Conservation (phyloP, 805 yeast species). For the Cyberlindnera nakhonratchasimensis region DNA sequence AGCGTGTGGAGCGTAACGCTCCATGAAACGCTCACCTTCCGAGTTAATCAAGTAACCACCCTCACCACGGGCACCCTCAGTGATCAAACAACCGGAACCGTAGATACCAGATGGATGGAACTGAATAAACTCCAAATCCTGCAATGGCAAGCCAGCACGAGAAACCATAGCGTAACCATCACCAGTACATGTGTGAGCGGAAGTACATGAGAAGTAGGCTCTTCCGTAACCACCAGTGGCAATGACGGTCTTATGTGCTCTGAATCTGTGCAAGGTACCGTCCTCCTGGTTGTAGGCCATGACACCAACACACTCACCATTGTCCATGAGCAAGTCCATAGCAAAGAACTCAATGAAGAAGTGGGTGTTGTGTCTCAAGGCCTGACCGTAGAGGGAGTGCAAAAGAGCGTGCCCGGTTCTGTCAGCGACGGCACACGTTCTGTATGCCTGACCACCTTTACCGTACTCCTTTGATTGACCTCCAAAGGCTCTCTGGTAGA, state of each 20-base stretch:
- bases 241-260: constrained; percentile 92
- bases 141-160: constrained; percentile 96
- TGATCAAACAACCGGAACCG: constrained; percentile 97
- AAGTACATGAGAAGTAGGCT: constrained; percentile 97
- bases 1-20: constrained; percentile 98
- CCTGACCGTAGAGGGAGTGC: constrained; percentile 95
- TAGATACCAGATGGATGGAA: constrained; percentile 99
- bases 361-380: constrained; percentile 94
- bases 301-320: constrained; percentile 95
- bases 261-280: constrained; percentile 96
- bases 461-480: constrained; percentile 96
- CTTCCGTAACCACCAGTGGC: constrained; percentile 99
- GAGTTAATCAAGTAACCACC: constrained; percentile 96
- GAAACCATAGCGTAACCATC: constrained; percentile 98
- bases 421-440: constrained; percentile 99
- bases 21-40: constrained; percentile 99
- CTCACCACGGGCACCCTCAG: constrained; percentile 99
- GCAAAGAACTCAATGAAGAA: constrained; percentile 98
- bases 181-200: constrained; percentile 99
- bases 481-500: constrained; percentile 98
- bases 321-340: constrained; percentile 87
- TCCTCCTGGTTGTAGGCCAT: constrained; percentile 98
- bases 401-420: constrained; percentile 97
- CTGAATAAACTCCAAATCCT: constrained; percentile 96
- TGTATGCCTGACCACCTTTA: constrained; percentile 98